Conservation (phyloP, 73 alveolate genomes). For the Blepharisma japonicum region DNA sequence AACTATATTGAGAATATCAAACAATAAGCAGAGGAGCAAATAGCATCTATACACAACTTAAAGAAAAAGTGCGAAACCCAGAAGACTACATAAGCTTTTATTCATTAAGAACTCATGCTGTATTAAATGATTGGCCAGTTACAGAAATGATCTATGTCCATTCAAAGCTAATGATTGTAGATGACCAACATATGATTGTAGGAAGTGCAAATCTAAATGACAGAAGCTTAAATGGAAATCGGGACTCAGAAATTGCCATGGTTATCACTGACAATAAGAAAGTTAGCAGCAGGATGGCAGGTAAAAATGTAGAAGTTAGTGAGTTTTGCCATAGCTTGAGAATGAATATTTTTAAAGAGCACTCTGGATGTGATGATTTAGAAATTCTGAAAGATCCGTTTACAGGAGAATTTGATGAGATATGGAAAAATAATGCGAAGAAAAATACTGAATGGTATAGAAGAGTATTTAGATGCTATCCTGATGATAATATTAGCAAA, state of each 20-base stretch:
- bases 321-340: constrained; percentile 48
- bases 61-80: constrained; percentile 69
- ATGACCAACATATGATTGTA: constrained; percentile 72
- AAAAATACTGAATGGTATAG: constrained; percentile 67
- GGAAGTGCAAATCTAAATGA: constrained; percentile 96
- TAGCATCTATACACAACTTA: constrained; percentile 66
- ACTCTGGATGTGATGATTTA: constrained; percentile 56
- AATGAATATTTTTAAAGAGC: constrained; percentile 70
- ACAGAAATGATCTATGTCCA: constrained; percentile 86
- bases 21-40: constrained; percentile 70
- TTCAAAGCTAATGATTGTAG: constrained; percentile 88
- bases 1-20: constrained; percentile 70
- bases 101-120: constrained; percentile 85
- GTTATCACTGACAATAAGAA: constrained; percentile 46
- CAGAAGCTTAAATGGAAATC: constrained; percentile 83
- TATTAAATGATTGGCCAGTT: constrained; percentile 56
- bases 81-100: constrained; percentile 77
- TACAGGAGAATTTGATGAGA: constrained; percentile 51
- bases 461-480: constrained; percentile 78
- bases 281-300: constrained; percentile 31
- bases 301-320: constrained; percentile 32
- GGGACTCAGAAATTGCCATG: constrained; percentile 89
- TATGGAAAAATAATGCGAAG: constrained; percentile 56
- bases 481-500: constrained; percentile 60
- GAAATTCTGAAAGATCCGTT: constrained; percentile 69